Base-by-base conservation (phyloP, 306 rosid species). In the Phaseolus lunatus region DNA sequence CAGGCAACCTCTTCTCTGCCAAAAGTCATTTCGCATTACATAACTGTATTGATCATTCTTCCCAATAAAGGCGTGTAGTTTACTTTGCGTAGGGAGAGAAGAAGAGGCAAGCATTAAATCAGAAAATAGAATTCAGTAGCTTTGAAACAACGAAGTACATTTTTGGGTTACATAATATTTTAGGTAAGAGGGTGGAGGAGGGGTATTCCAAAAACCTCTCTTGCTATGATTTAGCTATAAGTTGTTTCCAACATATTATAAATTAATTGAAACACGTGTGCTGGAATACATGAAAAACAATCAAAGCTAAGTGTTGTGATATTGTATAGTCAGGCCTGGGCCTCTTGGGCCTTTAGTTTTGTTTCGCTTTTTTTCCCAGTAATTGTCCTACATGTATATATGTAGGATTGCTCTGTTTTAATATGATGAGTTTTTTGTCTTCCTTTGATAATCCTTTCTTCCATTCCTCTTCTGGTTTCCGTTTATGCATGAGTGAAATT, bases 1-100 rank as follows among this genome's bases (percentile, higher is more conserved):
- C 98, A 92, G 23, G 94, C 94, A 85, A 85, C 80, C 86, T 91
- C 98, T 83, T 94, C 98, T 80, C 97, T 91, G 79, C 62, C 78
- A 81, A 67, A 81, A 61, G 47, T 52, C 78, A 41, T 48, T 27
- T 37, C 24, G 31, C 80, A 71, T 35, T 75, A 35, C 19, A 22
- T 16, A 41, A 33, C 14, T 31, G 41, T n/a, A 70, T 57, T 26
- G 56, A 20, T 27, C 79, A 66, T 59, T 67, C 68, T 24, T 43
- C 29, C 27, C 27, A 50, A 31, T 31, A 33, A 33, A 33, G 39
- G 5, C 9, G 39, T 6, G 7, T 33, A 16, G 23, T 53, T 26
- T 59, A 58, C 35, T 31, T 35, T 35, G 73, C 14, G 16, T 7
- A 39, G 23, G 44, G 64, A 22, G 24, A 18, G n/a, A 35, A 59